Percentiles rank a stretch among this genome's conserved stretches.
phyloP scores from a whole-genome alignment of 495 filamentous ascomycete genomes.

The Pyrenula massariospora region DNA sequence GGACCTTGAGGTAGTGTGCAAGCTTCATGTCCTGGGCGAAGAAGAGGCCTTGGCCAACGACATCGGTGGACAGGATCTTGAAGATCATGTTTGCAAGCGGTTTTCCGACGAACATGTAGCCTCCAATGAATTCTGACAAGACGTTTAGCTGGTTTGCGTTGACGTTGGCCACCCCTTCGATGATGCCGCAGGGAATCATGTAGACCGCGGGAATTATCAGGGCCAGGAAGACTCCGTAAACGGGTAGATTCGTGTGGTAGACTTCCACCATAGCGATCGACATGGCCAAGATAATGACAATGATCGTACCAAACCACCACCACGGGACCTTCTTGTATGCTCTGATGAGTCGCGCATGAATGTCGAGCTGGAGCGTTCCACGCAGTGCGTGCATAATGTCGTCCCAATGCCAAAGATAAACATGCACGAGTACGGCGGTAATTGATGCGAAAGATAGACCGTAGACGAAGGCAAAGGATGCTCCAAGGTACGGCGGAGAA shows the following conservation, averaged over 20 bases:
- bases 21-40: slow-evolving; percentile 33
- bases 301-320: slow-evolving; percentile 67
- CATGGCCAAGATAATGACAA: slow-evolving; percentile 60
- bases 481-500: slow-evolving; percentile 68
- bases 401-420: slow-evolving; percentile 44
- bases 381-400: slow-evolving; percentile 39
- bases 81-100: slow-evolving; percentile 28
- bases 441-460: slow-evolving; percentile 74
- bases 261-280: slow-evolving; percentile 73
- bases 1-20: slow-evolving; percentile 33
- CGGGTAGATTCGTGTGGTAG: slow-evolving; percentile 69
- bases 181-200: slow-evolving; percentile 76
- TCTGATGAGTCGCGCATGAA: slow-evolving; percentile 66
- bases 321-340: slow-evolving; percentile 68
- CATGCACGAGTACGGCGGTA: slow-evolving; percentile 52
- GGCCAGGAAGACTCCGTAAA: slow-evolving; percentile 69
- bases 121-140: slow-evolving; percentile 21
- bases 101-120: slow-evolving; percentile 20
- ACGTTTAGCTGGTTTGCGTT: slow-evolving; percentile 47
- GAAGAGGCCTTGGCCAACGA: slow-evolving; percentile 15
- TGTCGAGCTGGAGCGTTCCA: slow-evolving; percentile 41
- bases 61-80: slow-evolving; percentile 11
- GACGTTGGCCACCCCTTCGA: slow-evolving; percentile 82
- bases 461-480: slow-evolving; percentile 73
- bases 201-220: slow-evolving; percentile 60